A percentile compares a stretch with the other conserved stretches of the same genome.
Evolutionary conservation across 352 stramenopile species (phyloP).

Genomic region (Phytophthora tentaculata): DNA sequence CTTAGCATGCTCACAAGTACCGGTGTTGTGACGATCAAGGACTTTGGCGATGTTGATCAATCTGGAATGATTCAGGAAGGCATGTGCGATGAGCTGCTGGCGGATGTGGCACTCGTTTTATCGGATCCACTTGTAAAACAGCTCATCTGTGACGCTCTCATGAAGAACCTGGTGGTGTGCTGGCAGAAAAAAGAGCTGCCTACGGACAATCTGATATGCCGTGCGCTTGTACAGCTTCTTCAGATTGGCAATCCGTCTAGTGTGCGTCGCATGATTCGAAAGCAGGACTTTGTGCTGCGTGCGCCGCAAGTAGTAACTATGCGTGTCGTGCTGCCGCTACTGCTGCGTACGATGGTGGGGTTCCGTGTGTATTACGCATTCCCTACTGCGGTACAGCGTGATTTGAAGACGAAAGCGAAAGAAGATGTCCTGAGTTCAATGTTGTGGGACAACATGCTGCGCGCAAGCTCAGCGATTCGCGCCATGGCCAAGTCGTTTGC

Average conservation of each 20-base stretch:
- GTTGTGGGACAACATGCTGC: conserved; percentile 79
- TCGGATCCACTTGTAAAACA: conserved; percentile 82
- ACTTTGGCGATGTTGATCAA: conserved; percentile 77
- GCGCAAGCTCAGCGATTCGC: conserved; percentile 74
- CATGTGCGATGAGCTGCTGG: conserved; percentile 77
- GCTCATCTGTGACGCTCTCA: conserved; percentile 75
- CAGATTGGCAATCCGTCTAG: conserved; percentile 83
- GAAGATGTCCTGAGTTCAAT: conserved; percentile 51
- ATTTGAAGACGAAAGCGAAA: conserved; percentile 48
- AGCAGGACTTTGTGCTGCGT: conserved; percentile 83
- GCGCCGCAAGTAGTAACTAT: conserved; percentile 83
- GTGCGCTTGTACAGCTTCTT: conserved; percentile 83
- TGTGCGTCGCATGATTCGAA: conserved; percentile 85
- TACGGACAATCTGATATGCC: conserved; percentile 82
- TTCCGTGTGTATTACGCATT: conserved; percentile 60
- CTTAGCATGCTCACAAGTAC: conserved; percentile 79
- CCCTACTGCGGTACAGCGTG: conserved; percentile 37
- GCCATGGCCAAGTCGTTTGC: conserved; percentile 70
- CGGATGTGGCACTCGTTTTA: conserved; percentile 80
- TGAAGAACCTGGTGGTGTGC: conserved; percentile 67
- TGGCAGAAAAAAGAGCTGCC: conserved; percentile 73
- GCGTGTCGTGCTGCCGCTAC: conserved; percentile 75
- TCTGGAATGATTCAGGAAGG: conserved; percentile 86
- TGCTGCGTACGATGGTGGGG: conserved; percentile 65
- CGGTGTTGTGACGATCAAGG: conserved; percentile 65